Percentiles rank a stretch among this genome's conserved stretches.
phyloP scores from a whole-genome alignment of 768 basidiomycete species.

The Lentinus tigrinus region DNA sequence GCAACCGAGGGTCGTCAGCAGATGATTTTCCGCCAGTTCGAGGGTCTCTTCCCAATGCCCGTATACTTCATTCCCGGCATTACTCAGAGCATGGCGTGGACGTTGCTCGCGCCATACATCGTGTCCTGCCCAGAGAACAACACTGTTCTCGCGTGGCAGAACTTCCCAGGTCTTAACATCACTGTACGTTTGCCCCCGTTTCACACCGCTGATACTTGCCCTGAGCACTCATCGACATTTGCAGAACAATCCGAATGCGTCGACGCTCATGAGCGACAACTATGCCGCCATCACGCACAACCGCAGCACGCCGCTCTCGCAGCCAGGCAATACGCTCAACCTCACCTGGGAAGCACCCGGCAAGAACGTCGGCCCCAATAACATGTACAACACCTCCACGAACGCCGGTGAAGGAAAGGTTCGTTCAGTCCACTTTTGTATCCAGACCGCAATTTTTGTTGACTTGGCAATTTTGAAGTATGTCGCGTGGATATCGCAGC shows the following conservation, averaged over 20 bases:
- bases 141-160: constrained; percentile 49
- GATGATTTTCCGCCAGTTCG: constrained; percentile 62
- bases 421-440: constrained; percentile 3
- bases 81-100: constrained; percentile 65
- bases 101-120: constrained; percentile 54
- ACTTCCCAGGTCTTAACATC: constrained; percentile 56
- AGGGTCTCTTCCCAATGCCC: constrained; percentile 62
- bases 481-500: constrained; percentile 58
- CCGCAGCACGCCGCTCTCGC: constrained; percentile 44
- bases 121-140: constrained; percentile 51
- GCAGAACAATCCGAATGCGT: constrained; percentile 35
- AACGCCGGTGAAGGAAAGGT: constrained; percentile 44
- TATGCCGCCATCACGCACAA: constrained; percentile 54
- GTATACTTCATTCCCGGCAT: constrained; percentile 55
- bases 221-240: neutral
- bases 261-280: constrained; percentile 32
- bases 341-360: constrained; percentile 59
- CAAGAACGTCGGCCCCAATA: constrained; percentile 49
- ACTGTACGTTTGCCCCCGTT: constrained; percentile 28
- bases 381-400: constrained; percentile 49
- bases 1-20: constrained; percentile 65
- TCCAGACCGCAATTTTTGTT: neutral
- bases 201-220: too few species aligned
- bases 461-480: constrained; percentile 31
- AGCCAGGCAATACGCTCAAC: constrained; percentile 43